These are phyloP conservation scores for Penicillium manginii DNA, from an alignment of 495 filamentous ascomycete species.

Conservation along the genomic window DNA sequence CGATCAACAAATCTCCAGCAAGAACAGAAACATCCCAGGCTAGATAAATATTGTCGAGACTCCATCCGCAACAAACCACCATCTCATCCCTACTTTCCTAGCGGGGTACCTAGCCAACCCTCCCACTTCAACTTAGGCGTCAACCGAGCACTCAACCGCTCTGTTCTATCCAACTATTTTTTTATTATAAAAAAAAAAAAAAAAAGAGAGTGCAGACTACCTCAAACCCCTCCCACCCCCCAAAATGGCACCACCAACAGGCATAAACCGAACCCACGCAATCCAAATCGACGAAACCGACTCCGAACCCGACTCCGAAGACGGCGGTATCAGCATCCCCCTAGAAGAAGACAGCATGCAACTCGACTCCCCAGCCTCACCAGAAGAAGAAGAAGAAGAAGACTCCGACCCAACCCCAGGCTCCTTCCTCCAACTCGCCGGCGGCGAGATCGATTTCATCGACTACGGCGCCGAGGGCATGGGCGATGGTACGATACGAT, in stretches of 20 bases:
- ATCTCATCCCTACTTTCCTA: neutral
- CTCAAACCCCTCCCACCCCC: neutral
- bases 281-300: constrained; percentile 17
- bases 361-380: constrained; percentile 13
- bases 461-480: constrained; percentile 10
- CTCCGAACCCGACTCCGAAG: constrained; percentile 24
- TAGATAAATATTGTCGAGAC: neutral
- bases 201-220: too few relatives aligned
- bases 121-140: neutral
- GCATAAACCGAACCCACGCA: constrained; percentile 10
- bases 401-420: neutral
- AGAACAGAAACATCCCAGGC: neutral
- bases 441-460: constrained; percentile 7
- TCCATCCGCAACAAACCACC: neutral
- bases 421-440: constrained; percentile 8
- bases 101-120: neutral
- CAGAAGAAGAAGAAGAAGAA: neutral
- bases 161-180: too few relatives aligned
- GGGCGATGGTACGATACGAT: constrained; percentile 16
- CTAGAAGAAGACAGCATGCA: constrained; percentile 17
- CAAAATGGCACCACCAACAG: neutral
- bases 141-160: too few relatives aligned
- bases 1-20: neutral
- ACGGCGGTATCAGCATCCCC: constrained; percentile 15
- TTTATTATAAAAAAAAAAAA: too few relatives aligned